Evolutionary conservation across 257 asterid species (phyloP).

Genomic region (Primulina eburnea): DNA sequence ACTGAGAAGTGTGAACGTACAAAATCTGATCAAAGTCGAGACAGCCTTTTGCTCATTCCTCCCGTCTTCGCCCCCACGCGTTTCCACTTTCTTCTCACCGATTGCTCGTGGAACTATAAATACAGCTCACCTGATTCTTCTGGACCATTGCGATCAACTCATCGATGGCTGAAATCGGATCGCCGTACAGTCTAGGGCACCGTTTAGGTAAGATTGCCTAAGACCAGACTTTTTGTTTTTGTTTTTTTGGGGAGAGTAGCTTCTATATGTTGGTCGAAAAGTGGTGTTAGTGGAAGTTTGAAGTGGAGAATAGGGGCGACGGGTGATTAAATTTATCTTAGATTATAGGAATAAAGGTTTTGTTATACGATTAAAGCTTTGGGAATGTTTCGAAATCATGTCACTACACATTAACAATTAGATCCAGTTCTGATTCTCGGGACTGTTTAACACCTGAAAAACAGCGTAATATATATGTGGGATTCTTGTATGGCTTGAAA

Average conservation of each 20-base stretch:
- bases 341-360: not conserved
- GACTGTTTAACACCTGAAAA: not conserved
- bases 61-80: conserved; percentile 5
- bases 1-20: not conserved
- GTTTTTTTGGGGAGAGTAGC: conserved; percentile 9
- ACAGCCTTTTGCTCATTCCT: conserved; percentile 14
- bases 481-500: not conserved
- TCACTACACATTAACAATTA: not conserved
- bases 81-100: conserved; percentile 9
- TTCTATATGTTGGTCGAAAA: not conserved
- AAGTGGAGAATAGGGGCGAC: not conserved
- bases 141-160: conserved; percentile 29
- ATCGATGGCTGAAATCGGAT: conserved; percentile 61
- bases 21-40: conserved; percentile 7
- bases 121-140: conserved; percentile 20
- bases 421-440: not conserved
- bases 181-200: conserved; percentile 42
- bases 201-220: conserved; percentile 43
- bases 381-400: no score
- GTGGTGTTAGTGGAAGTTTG: not conserved
- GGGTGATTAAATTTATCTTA: not conserved
- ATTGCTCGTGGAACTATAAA: not conserved
- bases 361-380: no score
- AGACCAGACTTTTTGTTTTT: not conserved
- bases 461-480: no score